Conservation (phyloP, 2,329 filamentous ascomycete species). For the Cladosporium sphaerospermum region DNA sequence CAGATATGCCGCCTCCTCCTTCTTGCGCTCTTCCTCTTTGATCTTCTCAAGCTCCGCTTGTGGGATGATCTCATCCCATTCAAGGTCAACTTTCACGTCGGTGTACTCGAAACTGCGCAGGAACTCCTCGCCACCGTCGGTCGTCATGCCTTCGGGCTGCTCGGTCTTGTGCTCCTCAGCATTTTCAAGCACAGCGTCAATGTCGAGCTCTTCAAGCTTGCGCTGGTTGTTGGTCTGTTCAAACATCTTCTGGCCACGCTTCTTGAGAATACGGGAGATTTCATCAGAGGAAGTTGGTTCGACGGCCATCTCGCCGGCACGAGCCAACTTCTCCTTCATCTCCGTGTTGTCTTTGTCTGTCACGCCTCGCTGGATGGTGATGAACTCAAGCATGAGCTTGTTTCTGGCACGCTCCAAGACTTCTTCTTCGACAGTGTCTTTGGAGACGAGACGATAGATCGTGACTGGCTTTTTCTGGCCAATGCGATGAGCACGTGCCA, state of each 20-base stretch:
- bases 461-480: conserved; percentile 94
- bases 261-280: conserved; percentile 93
- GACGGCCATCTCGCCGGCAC: conserved; percentile 53
- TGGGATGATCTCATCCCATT: conserved; percentile 98
- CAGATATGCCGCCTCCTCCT: conserved; percentile 75
- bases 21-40: conserved; percentile 81
- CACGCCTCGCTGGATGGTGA: conserved; percentile 93
- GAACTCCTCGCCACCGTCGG: conserved; percentile 94
- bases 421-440: conserved; percentile 97
- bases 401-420: conserved; percentile 93
- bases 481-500: conserved; percentile 96
- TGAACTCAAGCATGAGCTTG: conserved; percentile 93
- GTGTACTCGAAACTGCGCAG: conserved; percentile 86
- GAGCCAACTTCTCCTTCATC: conserved; percentile 69
- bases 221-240: conserved; percentile 95
- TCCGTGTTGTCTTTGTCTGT: conserved; percentile 75
- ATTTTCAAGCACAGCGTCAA: conserved; percentile 93
- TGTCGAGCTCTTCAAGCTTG: conserved; percentile 93
- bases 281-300: conserved; percentile 89
- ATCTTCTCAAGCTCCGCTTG: conserved; percentile 85
- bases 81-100: conserved; percentile 91
- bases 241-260: conserved; percentile 98
- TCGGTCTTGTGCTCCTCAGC: conserved; percentile 96
- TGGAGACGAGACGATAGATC: conserved; percentile 92
- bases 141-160: conserved; percentile 87